Evolutionary conservation across 106 monocot genomes (phyloP).

Genomic region (Xerophyta viscosa): DNA sequence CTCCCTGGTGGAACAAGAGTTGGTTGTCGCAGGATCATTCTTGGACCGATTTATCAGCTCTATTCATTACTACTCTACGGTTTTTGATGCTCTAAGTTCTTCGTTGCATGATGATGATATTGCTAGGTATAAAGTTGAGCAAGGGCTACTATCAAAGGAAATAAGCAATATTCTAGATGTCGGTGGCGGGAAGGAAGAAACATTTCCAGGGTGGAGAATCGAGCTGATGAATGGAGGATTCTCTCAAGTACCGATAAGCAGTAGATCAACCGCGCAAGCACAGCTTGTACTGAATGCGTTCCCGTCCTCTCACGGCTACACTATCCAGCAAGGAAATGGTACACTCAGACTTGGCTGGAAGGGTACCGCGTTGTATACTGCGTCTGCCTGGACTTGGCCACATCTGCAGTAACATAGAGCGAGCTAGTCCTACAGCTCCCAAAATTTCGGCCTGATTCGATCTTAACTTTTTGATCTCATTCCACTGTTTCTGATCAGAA

Average conservation of each 20-base stretch:
- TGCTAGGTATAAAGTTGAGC: slow-evolving; percentile 17
- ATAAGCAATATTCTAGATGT: slow-evolving; percentile 20
- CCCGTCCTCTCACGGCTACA: slow-evolving; percentile 25
- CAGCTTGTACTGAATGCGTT: slow-evolving; percentile 32
- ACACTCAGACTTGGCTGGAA: slow-evolving; percentile 38
- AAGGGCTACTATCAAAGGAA: slow-evolving; percentile 23
- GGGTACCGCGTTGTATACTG: slow-evolving; percentile 26
- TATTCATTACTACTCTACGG: slow-evolving; percentile 28
- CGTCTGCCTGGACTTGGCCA: slow-evolving; percentile 20
- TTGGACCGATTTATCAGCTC: slow-evolving; percentile 29
- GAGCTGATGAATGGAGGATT: slow-evolving; percentile 23
- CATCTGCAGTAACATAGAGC: too few species aligned
- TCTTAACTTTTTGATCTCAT: too few species aligned
- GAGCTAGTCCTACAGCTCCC: too few species aligned
- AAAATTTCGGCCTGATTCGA: too few species aligned
- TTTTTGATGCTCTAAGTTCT: slow-evolving; percentile 35
- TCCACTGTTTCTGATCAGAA: too few species aligned
- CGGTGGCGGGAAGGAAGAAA: slow-evolving; percentile 33
- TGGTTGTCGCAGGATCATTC: slow-evolving; percentile 14
- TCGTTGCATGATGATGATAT: slow-evolving; percentile 6
- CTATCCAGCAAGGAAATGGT: slow-evolving; percentile 25
- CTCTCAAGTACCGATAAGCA: slow-evolving; percentile 21
- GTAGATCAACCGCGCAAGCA: slow-evolving; percentile 27
- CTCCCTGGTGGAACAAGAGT: slow-evolving; percentile 40
- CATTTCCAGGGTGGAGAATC: slow-evolving; percentile 20